These are phyloP conservation scores for Paramecium sexaurelia DNA, from an alignment of 73 alveolate species.

Conservation along the genomic window DNA sequence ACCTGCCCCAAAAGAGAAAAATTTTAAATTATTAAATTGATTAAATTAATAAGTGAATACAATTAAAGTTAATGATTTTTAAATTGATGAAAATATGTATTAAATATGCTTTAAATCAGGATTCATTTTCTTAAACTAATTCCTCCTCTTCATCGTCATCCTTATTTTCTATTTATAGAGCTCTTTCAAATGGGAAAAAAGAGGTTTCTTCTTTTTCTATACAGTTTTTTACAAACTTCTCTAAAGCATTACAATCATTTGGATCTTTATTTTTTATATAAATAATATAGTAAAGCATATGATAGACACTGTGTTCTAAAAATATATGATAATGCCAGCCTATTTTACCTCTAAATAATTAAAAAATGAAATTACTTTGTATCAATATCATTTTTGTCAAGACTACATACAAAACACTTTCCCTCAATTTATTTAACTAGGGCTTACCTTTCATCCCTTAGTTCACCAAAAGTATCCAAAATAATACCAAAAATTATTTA, in stretches of 20 bases:
- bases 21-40: too few relatives aligned
- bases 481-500: slow-evolving; percentile 67
- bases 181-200: slow-evolving; percentile 42
- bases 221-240: slow-evolving; percentile 70
- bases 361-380: not conserved
- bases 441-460: slow-evolving; percentile 64
- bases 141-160: not conserved
- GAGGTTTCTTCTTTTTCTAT: slow-evolving; percentile 21
- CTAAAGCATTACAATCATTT: slow-evolving; percentile 74
- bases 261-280: slow-evolving; percentile 67
- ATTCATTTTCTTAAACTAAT: not conserved
- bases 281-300: slow-evolving; percentile 75
- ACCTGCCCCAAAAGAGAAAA: too few relatives aligned
- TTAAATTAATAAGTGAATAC: too few relatives aligned
- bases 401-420: slow-evolving; percentile 56
- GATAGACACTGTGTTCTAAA: slow-evolving; percentile 78
- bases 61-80: too few relatives aligned
- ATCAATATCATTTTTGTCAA: slow-evolving; percentile 16
- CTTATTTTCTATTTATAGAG: not conserved
- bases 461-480: slow-evolving; percentile 67
- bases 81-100: too few relatives aligned
- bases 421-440: slow-evolving; percentile 45
- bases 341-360: slow-evolving; percentile 18
- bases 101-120: too few relatives aligned
- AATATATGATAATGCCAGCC: slow-evolving; percentile 74